phyloP scores from a whole-genome alignment of 73 alveolate genomes.

The Symbiodinium natans region DNA sequence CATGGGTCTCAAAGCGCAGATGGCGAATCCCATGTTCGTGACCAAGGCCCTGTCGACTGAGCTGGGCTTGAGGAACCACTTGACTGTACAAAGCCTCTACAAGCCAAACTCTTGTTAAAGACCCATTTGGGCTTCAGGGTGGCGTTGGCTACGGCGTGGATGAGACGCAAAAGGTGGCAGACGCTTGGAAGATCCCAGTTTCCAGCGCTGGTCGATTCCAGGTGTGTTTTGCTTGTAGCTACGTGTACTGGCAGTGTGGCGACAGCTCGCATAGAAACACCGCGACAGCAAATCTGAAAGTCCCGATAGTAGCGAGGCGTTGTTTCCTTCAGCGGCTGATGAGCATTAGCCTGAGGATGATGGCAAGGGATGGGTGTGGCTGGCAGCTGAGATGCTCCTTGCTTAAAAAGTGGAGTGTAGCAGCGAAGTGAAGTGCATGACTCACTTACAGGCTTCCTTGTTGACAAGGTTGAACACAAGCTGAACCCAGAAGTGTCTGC shows the following conservation, averaged over 20 bases:
- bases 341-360: slow-evolving; percentile 3
- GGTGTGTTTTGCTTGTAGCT: no score
- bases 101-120: no score
- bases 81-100: background rate
- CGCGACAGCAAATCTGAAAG: no score
- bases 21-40: slow-evolving; percentile 31
- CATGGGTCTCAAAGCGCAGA: background rate
- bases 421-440: no score
- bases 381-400: slow-evolving; percentile 61
- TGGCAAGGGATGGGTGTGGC: slow-evolving; percentile 85
- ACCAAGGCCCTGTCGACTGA: background rate
- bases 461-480: no score
- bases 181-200: background rate
- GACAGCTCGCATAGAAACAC: no score
- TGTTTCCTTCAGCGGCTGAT: no score
- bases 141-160: slow-evolving; percentile 85
- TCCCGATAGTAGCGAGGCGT: no score
- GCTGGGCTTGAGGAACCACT: background rate
- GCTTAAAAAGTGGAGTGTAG: background rate
- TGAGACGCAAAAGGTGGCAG: slow-evolving; percentile 53
- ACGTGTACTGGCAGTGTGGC: no score
- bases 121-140: no score
- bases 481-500: no score
- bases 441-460: no score
- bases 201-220: background rate